Evolutionary conservation across 1,139 yeast genomes (phyloP).

Genomic region (Yamadazyma siamensis): DNA sequence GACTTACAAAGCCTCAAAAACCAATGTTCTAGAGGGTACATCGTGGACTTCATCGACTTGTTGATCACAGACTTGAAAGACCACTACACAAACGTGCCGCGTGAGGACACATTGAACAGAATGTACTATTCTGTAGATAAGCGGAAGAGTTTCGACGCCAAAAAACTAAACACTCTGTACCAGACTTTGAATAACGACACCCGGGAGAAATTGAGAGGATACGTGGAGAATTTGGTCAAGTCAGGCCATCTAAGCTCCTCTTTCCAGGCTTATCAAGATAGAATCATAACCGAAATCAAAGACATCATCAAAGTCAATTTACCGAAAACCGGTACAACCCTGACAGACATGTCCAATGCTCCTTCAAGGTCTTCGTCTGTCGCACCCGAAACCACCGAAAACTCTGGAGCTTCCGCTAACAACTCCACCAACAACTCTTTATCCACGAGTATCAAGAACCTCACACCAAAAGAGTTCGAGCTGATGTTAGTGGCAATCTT

Average conservation of each 20-base stretch:
- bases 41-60: constrained; percentile 51
- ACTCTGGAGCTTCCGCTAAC: constrained; percentile 8
- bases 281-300: constrained; percentile 66
- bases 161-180: constrained; percentile 25
- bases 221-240: constrained; percentile 54
- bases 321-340: constrained; percentile 36
- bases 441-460: constrained; percentile 55
- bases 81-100: constrained; percentile 51
- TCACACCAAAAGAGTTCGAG: constrained; percentile 74
- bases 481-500: constrained; percentile 62
- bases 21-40: constrained; percentile 67
- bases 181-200: constrained; percentile 30
- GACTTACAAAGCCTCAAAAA: constrained; percentile 46
- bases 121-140: constrained; percentile 30
- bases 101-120: constrained; percentile 51
- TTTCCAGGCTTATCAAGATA: constrained; percentile 64
- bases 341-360: constrained; percentile 20
- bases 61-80: constrained; percentile 58
- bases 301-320: constrained; percentile 62
- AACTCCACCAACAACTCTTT: constrained; percentile 14
- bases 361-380: constrained; percentile 32
- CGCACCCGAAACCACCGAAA: constrained; percentile 17
- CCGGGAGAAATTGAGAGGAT: constrained; percentile 39
- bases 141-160: constrained; percentile 17
- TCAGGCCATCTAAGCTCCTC: constrained; percentile 67